These are phyloP conservation scores for Annulohypoxylon nitens DNA, from an alignment of 495 filamentous ascomycete genomes.

Conservation along the genomic window DNA sequence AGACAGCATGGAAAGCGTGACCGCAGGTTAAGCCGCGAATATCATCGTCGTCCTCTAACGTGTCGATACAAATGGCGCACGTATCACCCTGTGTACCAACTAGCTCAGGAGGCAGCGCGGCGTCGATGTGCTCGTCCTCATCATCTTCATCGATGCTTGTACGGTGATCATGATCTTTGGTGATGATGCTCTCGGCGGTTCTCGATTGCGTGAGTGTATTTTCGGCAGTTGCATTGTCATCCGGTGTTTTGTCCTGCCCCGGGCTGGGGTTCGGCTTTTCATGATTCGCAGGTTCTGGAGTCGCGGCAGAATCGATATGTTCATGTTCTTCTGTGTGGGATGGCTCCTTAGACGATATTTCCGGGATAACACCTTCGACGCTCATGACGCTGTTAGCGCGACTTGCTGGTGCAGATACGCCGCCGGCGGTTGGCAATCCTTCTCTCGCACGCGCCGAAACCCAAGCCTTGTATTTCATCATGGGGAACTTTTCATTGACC, in stretches of 20 bases:
- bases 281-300: slow-evolving; percentile 12
- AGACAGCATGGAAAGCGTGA: slow-evolving; percentile 95
- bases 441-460: slow-evolving; percentile 82
- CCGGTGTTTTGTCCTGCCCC: slow-evolving; percentile 13
- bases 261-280: slow-evolving; percentile 20
- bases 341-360: slow-evolving; percentile 56
- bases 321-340: slow-evolving; percentile 35
- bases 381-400: slow-evolving; percentile 75
- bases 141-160: slow-evolving; percentile 72
- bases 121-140: slow-evolving; percentile 87
- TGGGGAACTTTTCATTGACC: slow-evolving; percentile 95
- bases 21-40: slow-evolving; percentile 93
- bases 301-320: slow-evolving; percentile 4
- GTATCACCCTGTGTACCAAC: slow-evolving; percentile 90
- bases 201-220: slow-evolving; percentile 29
- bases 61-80: slow-evolving; percentile 96
- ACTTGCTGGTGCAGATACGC: slow-evolving; percentile 81
- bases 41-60: slow-evolving; percentile 93
- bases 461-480: slow-evolving; percentile 97
- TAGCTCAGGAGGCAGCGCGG: slow-evolving; percentile 83
- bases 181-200: slow-evolving; percentile 36
- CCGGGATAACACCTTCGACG: slow-evolving; percentile 66
- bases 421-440: slow-evolving; percentile 86
- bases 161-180: slow-evolving; percentile 39
- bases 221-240: slow-evolving; percentile 10